Evolutionary conservation across 1,284 basidiomycete species (phyloP), one percentile per base, ranked within the genome.

Genomic region (Prillingera fragicola): DNA sequence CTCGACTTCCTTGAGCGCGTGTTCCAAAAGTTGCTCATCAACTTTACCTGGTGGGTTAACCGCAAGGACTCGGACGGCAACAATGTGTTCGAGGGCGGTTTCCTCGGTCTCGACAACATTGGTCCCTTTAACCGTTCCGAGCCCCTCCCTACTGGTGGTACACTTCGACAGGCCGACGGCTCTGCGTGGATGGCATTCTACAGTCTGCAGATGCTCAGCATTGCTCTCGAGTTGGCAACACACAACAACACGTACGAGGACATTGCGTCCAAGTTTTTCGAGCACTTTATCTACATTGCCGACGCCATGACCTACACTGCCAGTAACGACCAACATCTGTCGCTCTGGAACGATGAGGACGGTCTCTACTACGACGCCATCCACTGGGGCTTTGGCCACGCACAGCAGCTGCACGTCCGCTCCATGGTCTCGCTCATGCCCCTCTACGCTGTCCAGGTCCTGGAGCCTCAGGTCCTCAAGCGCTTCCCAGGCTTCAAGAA

Each of bases 131-230:
- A 98, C 74, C 85, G 94, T 6, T 96, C 91, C 3, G 94, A 98
- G 71, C 87, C 87, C n/a, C 73, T 96, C 28, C 91, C 91, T 2
- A 94, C 89, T 2, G 94, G 92, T 37, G 90, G 90, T 9, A 78
- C 72, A 12, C 76, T 98, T 44, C 89, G 92, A 42, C 94, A 98
- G 73, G 90, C 94, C 8, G 94, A 97, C 69, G 94, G 92, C 14
- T 97, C 94, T 5, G 88, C 91, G 0, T 97, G 94, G 94, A 98
- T 98, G 94, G 92, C 89, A 22, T 97, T 97, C 75, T 98, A 94
- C 70, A 88, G 84, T 58, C 73, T 97, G 50, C 42, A 43, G 47
- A 89, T 86, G 87, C 74, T 98, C 66, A 94, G 86, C 70, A 97
- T 98, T 70, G 91, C 94, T 1, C 80, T 98, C 38, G 94, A 98